Evolutionary conservation across 2,329 filamentous ascomycete genomes (phyloP).

Genomic region (Endoconidiophora polonica): DNA sequence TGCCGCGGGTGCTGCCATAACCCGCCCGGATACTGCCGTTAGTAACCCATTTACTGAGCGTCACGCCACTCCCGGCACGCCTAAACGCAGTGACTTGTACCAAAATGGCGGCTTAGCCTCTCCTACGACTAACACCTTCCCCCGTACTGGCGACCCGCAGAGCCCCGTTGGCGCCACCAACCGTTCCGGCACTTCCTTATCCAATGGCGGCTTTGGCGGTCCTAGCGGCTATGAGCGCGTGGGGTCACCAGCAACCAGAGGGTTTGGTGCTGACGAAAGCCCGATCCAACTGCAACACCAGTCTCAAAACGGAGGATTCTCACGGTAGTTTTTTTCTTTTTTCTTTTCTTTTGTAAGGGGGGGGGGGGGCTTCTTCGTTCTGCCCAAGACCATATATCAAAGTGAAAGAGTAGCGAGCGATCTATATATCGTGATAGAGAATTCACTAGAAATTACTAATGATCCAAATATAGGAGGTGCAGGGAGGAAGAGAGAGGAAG

Average conservation of each 20-base stretch:
- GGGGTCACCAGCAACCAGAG: constrained; percentile 2
- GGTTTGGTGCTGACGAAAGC: constrained; percentile 3
- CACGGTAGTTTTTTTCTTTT: neutral
- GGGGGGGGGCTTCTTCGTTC: neutral
- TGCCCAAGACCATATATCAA: too few species aligned
- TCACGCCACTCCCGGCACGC: constrained; percentile 1
- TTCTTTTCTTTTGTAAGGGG: too few species aligned
- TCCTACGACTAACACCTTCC: neutral
- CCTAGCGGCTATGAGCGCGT: neutral
- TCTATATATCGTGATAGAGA: too few species aligned
- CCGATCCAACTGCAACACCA: constrained; percentile 8
- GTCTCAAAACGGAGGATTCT: neutral
- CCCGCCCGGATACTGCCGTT: neutral
- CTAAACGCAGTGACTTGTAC: neutral
- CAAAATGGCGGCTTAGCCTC: constrained; percentile 9
- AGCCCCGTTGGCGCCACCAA: neutral
- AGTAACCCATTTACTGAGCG: constrained; percentile 6
- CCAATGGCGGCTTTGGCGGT: neutral
- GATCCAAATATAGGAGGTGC: too few species aligned
- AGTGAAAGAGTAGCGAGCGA: too few species aligned
- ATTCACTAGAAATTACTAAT: too few species aligned
- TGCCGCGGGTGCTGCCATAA: constrained; percentile 1
- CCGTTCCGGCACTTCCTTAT: neutral
- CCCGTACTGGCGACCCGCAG: neutral
- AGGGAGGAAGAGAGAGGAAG: too few species aligned